Evolutionary conservation across 257 asterid genomes (phyloP).

Genomic region (Solanum pinnatisectum): DNA sequence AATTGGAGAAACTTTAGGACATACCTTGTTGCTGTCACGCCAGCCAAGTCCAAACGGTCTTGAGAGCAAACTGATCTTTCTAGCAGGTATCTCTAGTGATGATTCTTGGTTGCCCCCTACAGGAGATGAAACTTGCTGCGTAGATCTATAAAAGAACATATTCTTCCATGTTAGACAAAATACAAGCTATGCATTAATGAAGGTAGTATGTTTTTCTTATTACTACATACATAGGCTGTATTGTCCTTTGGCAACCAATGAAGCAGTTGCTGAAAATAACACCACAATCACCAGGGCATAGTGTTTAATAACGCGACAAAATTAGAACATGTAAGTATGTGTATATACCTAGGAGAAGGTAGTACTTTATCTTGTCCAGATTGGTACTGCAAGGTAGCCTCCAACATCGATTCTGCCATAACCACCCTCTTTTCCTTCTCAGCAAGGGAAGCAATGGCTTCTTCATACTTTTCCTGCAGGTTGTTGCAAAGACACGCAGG

Average conservation of each 20-base stretch:
- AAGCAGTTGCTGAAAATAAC: background rate
- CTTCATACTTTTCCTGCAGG: constrained; percentile 83
- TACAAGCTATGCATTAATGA: background rate
- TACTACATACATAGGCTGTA: background rate
- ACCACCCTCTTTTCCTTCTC: constrained; percentile 90
- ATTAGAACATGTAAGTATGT: background rate
- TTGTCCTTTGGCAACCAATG: background rate
- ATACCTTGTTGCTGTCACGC: constrained; percentile 93
- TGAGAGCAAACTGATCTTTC: constrained; percentile 75
- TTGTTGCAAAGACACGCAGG: background rate
- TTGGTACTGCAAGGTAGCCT: constrained; percentile 97
- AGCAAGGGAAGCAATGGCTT: constrained; percentile 53
- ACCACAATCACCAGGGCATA: background rate
- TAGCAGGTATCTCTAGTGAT: constrained; percentile 45
- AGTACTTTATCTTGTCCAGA: constrained; percentile 72
- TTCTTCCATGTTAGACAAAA: background rate
- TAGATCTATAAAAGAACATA: constrained; percentile 36
- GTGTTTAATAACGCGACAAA: background rate
- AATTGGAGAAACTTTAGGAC: background rate
- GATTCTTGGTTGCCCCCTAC: constrained; percentile 40
- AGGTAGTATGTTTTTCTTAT: background rate
- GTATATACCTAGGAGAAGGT: constrained; percentile 73
- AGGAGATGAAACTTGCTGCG: constrained; percentile 36
- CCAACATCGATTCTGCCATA: constrained; percentile 98
- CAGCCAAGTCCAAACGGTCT: constrained; percentile 32